These are phyloP conservation scores for Coemansia sp. DNA, from an alignment of 371 early-diverging fungal species.

Conservation along the genomic window DNA sequence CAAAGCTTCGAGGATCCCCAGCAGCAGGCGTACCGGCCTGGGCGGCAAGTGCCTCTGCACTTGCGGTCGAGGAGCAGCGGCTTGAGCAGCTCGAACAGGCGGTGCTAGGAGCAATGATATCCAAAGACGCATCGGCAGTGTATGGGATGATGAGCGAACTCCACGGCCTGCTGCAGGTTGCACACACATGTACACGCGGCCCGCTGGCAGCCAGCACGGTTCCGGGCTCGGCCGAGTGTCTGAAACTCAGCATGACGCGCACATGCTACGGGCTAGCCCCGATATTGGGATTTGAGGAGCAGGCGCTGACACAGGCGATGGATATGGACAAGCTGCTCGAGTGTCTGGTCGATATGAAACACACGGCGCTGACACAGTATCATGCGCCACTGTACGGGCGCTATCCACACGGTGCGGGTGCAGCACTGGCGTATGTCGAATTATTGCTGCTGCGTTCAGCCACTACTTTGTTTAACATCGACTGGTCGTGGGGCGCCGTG, in stretches of 20 bases:
- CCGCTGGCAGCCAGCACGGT: background rate
- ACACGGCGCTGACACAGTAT: constrained; percentile 18
- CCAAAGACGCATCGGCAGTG: constrained; percentile 40
- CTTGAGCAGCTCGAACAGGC: constrained; percentile 38
- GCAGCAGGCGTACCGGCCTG: constrained; percentile 5
- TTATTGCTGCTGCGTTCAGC: constrained; percentile 32
- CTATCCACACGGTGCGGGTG: constrained; percentile 19
- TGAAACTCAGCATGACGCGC: constrained; percentile 17
- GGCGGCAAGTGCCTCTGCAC: constrained; percentile 8
- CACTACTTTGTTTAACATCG: constrained; percentile 33
- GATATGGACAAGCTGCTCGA: constrained; percentile 37
- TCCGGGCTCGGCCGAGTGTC: constrained; percentile 21
- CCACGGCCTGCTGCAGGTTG: constrained; percentile 34
- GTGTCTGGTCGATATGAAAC: constrained; percentile 39
- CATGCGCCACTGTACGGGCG: constrained; percentile 32
- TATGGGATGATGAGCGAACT: constrained; percentile 49
- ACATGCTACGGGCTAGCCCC: constrained; percentile 45
- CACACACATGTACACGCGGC: constrained; percentile 10
- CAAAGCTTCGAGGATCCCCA: too few relatives aligned
- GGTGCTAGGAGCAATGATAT: constrained; percentile 28
- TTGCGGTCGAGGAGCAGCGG: constrained; percentile 23
- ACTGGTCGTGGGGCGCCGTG: constrained; percentile 25
- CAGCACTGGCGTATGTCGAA: constrained; percentile 23
- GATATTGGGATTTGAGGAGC: constrained; percentile 37
- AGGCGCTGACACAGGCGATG: constrained; percentile 43